phyloP scores from a whole-genome alignment of 2,329 filamentous ascomycete genomes.

The Xylariaceae sp. region DNA sequence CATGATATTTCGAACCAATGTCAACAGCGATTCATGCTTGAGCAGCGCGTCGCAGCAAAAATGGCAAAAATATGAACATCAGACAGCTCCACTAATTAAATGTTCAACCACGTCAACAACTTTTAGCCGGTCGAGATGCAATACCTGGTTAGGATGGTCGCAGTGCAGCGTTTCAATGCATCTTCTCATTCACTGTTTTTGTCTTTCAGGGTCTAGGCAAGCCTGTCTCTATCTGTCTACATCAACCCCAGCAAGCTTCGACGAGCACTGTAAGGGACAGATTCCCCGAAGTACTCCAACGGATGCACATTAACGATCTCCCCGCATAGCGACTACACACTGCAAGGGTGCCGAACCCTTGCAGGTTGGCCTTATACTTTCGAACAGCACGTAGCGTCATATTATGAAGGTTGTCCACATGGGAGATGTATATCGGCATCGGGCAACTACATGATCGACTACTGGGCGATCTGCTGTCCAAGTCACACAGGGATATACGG shows the following conservation, averaged over 20 bases:
- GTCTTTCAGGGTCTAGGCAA: slow-evolving; percentile 10
- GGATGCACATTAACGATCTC: slow-evolving; percentile 6
- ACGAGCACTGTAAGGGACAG: slow-evolving; percentile 9
- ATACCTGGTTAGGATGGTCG: slow-evolving; percentile 29
- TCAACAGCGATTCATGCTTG: slow-evolving; percentile 5
- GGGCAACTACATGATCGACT: slow-evolving; percentile 18
- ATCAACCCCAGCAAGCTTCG: slow-evolving; percentile 6
- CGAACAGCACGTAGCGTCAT: neutral
- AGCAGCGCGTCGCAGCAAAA: neutral
- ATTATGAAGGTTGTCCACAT: neutral
- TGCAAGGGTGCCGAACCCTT: slow-evolving; percentile 2
- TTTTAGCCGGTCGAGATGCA: slow-evolving; percentile 28
- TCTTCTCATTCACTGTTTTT: slow-evolving; percentile 9
- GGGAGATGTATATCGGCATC: neutral
- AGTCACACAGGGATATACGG: slow-evolving; percentile 1
- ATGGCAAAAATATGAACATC: slow-evolving; percentile 8
- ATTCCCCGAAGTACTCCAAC: slow-evolving; percentile 16
- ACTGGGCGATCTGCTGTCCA: slow-evolving; percentile 16
- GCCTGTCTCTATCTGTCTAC: slow-evolving; percentile 6
- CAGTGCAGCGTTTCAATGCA: slow-evolving; percentile 30
- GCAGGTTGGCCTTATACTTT: neutral
- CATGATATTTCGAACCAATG: slow-evolving; percentile 3
- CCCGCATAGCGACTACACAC: slow-evolving; percentile 15
- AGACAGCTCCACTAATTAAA: slow-evolving; percentile 10
- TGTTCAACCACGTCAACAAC: slow-evolving; percentile 28